Evolutionary conservation across 192 early-diverging fungal species (phyloP).

Genomic region (Coemansia sp.): DNA sequence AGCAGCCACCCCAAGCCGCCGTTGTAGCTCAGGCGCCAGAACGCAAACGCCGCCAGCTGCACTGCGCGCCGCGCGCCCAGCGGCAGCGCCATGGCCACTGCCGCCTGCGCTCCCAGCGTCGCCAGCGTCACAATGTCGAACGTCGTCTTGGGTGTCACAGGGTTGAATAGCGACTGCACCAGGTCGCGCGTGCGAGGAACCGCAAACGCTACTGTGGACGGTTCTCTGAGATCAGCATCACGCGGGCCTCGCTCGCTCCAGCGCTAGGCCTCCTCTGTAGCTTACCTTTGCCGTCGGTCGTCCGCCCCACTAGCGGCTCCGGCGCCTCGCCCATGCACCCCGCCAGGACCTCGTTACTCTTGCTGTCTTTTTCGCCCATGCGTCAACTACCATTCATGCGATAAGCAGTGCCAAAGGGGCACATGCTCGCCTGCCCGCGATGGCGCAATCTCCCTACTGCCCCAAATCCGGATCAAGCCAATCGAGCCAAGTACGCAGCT

Average conservation of each 20-base stretch:
- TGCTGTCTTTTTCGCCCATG: too few relatives aligned
- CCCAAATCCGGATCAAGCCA: too few relatives aligned
- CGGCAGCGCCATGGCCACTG: conserved; percentile 62
- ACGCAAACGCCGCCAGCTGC: conserved; percentile 70
- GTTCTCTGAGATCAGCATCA: not conserved
- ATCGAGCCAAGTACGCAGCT: too few relatives aligned
- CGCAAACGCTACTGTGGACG: conserved; percentile 41
- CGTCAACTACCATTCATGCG: too few relatives aligned
- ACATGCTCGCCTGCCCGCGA: too few relatives aligned
- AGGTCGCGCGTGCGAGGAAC: conserved; percentile 74
- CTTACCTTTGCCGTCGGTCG: conserved; percentile 43
- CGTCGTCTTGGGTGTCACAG: conserved; percentile 58
- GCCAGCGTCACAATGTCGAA: conserved; percentile 69
- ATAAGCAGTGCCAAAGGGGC: too few relatives aligned
- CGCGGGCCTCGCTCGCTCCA: not conserved
- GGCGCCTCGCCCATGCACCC: too few relatives aligned
- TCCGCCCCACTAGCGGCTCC: conserved; percentile 30
- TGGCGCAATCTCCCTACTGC: too few relatives aligned
- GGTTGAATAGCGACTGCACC: conserved; percentile 68
- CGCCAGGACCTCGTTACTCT: too few relatives aligned
- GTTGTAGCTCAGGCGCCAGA: conserved; percentile 87
- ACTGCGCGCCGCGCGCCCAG: conserved; percentile 50
- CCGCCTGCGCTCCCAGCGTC: conserved; percentile 59
- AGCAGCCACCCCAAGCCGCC: conserved; percentile 78
- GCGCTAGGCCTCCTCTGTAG: not conserved